Percentiles rank a stretch among this genome's conserved stretches.
Evolutionary conservation across 2,329 filamentous ascomycete genomes (phyloP).

Genomic region (Tympanopsis confertula): DNA sequence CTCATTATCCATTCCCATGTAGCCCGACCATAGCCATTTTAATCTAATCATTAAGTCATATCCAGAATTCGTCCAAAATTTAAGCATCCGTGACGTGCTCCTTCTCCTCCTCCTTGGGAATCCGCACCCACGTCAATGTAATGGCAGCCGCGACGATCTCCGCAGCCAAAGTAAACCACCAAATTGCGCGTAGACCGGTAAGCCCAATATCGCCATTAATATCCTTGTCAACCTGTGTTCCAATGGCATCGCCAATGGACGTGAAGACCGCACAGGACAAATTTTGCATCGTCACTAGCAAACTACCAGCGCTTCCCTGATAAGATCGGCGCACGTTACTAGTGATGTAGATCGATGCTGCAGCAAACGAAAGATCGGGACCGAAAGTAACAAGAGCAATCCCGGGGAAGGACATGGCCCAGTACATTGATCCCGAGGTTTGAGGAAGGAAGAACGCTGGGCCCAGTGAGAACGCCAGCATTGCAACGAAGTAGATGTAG

Average conservation of each 20-base stretch:
- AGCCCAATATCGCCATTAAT: no score
- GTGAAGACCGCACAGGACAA: slow-evolving; percentile 28
- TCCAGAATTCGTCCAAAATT: no score
- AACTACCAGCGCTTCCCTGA: slow-evolving; percentile 29
- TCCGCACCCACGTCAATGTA: no score
- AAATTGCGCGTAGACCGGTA: no score
- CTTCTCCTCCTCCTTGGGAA: no score
- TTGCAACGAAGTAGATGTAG: slow-evolving; percentile 29
- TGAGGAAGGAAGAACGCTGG: slow-evolving; percentile 26
- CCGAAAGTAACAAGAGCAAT: slow-evolving; percentile 31
- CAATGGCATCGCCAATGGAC: slow-evolving; percentile 17
- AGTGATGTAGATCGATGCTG: slow-evolving; percentile 34
- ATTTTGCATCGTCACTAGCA: slow-evolving; percentile 33
- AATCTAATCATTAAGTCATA: no score
- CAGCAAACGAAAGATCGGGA: slow-evolving; percentile 31
- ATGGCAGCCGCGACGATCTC: no score
- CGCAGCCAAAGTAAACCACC: no score
- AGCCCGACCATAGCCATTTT: no score
- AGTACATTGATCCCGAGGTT: slow-evolving; percentile 25
- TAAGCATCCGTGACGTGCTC: no score
- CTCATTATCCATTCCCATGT: no score
- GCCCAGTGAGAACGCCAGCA: slow-evolving; percentile 24
- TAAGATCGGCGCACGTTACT: slow-evolving; percentile 30
- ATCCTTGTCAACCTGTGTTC: slow-evolving; percentile 12
- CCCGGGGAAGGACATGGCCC: slow-evolving; percentile 29